A percentile compares a stretch with the other conserved stretches of the same genome.
Evolutionary conservation across 768 basidiomycete genomes (phyloP).

Genomic region (Suillus weaverae): DNA sequence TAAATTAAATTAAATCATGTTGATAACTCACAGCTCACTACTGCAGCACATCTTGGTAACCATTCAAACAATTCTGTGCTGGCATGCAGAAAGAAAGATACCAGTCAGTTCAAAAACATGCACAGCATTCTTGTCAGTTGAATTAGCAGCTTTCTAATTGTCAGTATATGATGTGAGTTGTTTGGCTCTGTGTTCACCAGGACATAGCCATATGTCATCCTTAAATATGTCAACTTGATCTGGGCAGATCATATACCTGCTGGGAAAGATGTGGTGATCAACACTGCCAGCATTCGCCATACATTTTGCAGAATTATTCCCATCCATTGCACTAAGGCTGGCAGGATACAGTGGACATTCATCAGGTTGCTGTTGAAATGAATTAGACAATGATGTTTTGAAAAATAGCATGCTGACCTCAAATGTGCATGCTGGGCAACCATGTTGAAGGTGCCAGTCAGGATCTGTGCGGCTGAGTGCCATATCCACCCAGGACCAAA

Average conservation of each 20-base stretch:
- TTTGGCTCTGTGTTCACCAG: neutral
- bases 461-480: neutral
- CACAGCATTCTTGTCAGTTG: conserved; percentile 30
- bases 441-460: neutral
- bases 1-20: neutral
- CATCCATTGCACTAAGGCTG: conserved; percentile 31
- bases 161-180: conserved; percentile 21
- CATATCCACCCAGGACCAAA: neutral
- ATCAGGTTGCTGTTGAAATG: conserved; percentile 14
- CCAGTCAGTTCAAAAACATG: conserved; percentile 40
- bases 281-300: conserved; percentile 20
- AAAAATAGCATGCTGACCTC: neutral
- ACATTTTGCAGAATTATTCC: conserved; percentile 36
- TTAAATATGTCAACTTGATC: conserved; percentile 30
- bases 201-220: conserved; percentile 8
- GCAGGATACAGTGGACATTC: conserved; percentile 28
- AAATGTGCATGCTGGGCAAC: neutral
- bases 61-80: conserved; percentile 32
- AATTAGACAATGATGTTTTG: neutral
- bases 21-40: conserved; percentile 37
- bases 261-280: conserved; percentile 20
- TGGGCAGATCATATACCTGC: conserved; percentile 27
- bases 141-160: conserved; percentile 34
- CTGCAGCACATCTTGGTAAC: conserved; percentile 35
- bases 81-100: conserved; percentile 36